These are phyloP conservation scores for Rhodofomes roseus DNA, from an alignment of 1,284 basidiomycete genomes.

Conservation along the genomic window DNA sequence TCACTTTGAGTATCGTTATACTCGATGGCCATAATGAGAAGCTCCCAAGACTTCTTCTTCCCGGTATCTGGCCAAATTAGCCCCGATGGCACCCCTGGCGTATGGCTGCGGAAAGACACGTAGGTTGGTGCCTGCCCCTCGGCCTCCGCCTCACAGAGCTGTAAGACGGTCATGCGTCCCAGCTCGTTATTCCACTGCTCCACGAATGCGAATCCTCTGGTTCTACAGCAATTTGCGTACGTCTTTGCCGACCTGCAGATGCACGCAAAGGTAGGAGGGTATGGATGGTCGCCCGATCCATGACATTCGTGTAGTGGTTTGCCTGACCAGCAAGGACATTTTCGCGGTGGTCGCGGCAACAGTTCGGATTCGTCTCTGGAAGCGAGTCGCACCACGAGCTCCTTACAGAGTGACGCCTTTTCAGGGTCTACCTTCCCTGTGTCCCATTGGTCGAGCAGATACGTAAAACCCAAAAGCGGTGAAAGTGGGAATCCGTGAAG, in stretches of 20 bases:
- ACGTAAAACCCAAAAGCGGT: neutral
- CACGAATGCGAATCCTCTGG: neutral
- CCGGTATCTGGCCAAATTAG: neutral
- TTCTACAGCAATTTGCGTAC: slow-evolving; percentile 12
- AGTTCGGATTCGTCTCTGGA: neutral
- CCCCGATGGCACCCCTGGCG: too few relatives aligned
- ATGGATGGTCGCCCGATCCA: slow-evolving; percentile 7
- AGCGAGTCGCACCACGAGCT: neutral
- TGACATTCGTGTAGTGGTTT: slow-evolving; percentile 14
- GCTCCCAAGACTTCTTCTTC: neutral
- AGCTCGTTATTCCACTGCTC: slow-evolving; percentile 10
- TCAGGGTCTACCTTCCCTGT: neutral
- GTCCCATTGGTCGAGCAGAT: too few relatives aligned
- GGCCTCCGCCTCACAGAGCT: neutral
- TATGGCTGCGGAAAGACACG: too few relatives aligned
- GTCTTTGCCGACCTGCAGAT: slow-evolving; percentile 10
- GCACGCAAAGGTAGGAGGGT: slow-evolving; percentile 14
- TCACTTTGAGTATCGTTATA: neutral
- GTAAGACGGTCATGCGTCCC: slow-evolving; percentile 2
- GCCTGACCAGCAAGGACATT: slow-evolving; percentile 19
- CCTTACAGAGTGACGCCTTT: neutral
- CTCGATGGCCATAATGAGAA: neutral
- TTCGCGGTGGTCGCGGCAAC: slow-evolving; percentile 7
- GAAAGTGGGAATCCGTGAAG: neutral
- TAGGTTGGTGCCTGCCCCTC: neutral